Conservation (phyloP, 306 rosid species). For the Vigna radiata region DNA sequence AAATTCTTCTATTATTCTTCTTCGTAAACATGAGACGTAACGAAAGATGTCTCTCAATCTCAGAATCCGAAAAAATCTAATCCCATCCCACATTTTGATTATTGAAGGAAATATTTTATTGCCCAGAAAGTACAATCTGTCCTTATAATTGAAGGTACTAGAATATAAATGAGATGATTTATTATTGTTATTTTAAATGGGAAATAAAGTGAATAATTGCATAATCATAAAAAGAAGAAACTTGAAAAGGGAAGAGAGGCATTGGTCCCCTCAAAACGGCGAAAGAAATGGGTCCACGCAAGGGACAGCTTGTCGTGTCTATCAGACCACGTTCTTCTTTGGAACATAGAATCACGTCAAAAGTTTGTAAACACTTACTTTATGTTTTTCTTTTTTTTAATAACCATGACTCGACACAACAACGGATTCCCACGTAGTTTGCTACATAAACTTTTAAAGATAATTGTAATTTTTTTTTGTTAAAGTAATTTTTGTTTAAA, state of each 20-base stretch:
- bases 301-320: conserved; percentile 40
- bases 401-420: background rate
- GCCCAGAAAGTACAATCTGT: background rate
- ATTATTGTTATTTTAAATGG: background rate
- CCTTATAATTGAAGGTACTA: conserved; percentile 5
- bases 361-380: conserved; percentile 1
- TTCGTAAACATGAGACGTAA: too few relatives aligned
- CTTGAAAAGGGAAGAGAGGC: background rate
- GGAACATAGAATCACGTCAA: background rate
- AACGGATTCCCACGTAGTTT: background rate
- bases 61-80: too few relatives aligned
- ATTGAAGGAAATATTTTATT: background rate
- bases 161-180: background rate
- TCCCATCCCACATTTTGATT: too few relatives aligned
- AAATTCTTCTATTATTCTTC: too few relatives aligned
- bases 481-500: background rate
- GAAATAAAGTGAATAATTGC: conserved; percentile 7
- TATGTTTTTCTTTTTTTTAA: background rate
- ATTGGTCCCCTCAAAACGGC: conserved; percentile 37
- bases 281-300: conserved; percentile 6
- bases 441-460: background rate
- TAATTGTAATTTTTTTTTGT: background rate
- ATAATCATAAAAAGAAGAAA: conserved; percentile 28
- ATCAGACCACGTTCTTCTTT: conserved; percentile 38
- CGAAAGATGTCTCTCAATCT: too few relatives aligned